Conservation (phyloP, 108 stramenopile species). For the Skeletonema potamos region DNA sequence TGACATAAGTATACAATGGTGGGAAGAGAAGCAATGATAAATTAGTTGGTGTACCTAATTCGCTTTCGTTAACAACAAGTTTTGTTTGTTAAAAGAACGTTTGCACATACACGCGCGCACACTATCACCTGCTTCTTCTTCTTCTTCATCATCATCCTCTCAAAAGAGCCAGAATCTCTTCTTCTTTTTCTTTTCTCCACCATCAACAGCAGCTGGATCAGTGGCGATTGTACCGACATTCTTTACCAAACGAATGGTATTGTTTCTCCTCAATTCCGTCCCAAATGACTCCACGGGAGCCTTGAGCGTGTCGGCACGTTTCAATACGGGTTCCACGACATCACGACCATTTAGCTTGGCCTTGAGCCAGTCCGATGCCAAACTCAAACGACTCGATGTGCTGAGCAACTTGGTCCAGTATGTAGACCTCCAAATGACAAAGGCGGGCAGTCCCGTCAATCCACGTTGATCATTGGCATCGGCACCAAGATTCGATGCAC, state of each 20-base stretch:
- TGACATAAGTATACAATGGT: too few species aligned
- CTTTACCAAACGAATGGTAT: conserved; percentile 17
- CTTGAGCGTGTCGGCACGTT: conserved; percentile 10
- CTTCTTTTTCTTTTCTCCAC: background rate
- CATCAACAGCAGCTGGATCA: background rate
- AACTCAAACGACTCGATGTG: conserved; percentile 56
- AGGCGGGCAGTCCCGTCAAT: conserved; percentile 55
- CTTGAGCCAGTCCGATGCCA: conserved; percentile 77
- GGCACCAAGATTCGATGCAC: conserved; percentile 8
- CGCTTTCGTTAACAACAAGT: too few species aligned
- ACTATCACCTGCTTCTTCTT: too few species aligned
- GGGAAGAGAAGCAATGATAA: too few species aligned
- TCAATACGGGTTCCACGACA: conserved; percentile 13
- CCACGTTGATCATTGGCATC: conserved; percentile 14
- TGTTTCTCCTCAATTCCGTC: conserved; percentile 16
- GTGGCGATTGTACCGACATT: conserved; percentile 1
- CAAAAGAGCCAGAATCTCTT: conserved; percentile 20
- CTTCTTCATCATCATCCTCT: too few species aligned
- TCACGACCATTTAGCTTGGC: conserved; percentile 18
- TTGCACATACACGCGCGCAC: too few species aligned
- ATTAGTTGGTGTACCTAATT: too few species aligned
- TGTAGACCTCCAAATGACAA: conserved; percentile 62
- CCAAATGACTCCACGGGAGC: conserved; percentile 20
- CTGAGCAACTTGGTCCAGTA: conserved; percentile 76
- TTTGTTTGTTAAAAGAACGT: too few species aligned